Percentiles rank a stretch among this genome's conserved stretches.
Conservation (phyloP, 1,139 yeast genomes). For the Yamadazyma blattariae region DNA sequence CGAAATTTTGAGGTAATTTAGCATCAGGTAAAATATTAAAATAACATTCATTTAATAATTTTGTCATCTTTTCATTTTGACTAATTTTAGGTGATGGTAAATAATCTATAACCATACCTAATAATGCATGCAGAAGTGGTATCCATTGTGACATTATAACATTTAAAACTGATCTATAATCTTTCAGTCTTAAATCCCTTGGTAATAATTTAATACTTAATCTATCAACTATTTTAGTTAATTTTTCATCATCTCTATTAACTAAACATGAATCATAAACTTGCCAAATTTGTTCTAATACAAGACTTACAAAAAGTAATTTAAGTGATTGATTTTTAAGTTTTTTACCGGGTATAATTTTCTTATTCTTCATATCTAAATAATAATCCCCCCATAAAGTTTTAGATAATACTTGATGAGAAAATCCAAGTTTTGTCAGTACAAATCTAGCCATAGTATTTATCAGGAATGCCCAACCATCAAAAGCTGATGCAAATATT, state of each 20-base stretch:
- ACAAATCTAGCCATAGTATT: conserved; percentile 86
- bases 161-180: conserved; percentile 58
- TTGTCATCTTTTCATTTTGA: conserved; percentile 68
- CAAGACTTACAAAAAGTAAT: conserved; percentile 84
- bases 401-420: conserved; percentile 72
- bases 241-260: conserved; percentile 65
- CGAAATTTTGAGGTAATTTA: conserved; percentile 48
- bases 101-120: conserved; percentile 79
- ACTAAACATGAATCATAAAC: conserved; percentile 70
- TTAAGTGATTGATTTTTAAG: conserved; percentile 52
- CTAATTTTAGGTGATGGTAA: conserved; percentile 81
- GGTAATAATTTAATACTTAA: conserved; percentile 68
- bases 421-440: conserved; percentile 81
- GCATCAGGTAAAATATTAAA: conserved; percentile 34
- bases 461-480: conserved; percentile 97
- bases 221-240: conserved; percentile 72
- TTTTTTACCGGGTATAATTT: conserved; percentile 61
- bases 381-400: conserved; percentile 97
- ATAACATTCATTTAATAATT: conserved; percentile 52
- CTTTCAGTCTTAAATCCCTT: conserved; percentile 79
- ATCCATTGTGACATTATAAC: conserved; percentile 92
- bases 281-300: conserved; percentile 91
- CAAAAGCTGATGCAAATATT: conserved; percentile 89
- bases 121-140: conserved; percentile 83
- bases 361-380: conserved; percentile 86